phyloP scores from a whole-genome alignment of 306 rosid species.

The Hippophae tibetana region DNA sequence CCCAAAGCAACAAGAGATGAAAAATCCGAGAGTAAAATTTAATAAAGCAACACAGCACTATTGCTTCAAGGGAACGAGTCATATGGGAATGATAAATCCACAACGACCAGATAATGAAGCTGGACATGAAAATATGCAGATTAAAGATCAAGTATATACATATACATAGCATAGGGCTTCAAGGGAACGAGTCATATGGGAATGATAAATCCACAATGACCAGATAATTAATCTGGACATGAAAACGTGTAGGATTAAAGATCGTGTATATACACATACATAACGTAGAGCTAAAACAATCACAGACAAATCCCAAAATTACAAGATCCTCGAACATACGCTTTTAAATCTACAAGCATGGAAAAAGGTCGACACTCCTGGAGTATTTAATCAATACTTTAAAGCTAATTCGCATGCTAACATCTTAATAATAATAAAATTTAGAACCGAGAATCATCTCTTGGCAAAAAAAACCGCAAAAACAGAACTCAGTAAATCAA shows the following conservation, averaged over 20 bases:
- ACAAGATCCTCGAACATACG: too few relatives aligned
- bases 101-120: conserved; percentile 76
- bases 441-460: too few relatives aligned
- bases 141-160: too few relatives aligned
- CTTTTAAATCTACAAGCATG: too few relatives aligned
- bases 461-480: too few relatives aligned
- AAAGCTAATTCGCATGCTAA: too few relatives aligned
- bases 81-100: conserved; percentile 43
- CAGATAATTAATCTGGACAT: conserved; percentile 50
- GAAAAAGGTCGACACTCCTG: too few relatives aligned
- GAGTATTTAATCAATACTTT: too few relatives aligned
- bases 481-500: too few relatives aligned
- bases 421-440: too few relatives aligned
- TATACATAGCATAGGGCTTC: conserved; percentile 30
- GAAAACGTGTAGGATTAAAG: background rate
- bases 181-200: conserved; percentile 78
- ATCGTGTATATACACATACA: background rate
- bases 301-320: background rate
- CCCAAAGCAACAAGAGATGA: conserved; percentile 17
- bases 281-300: background rate
- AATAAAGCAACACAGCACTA: conserved; percentile 39
- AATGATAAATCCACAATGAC: conserved; percentile 53
- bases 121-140: too few relatives aligned
- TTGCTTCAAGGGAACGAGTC: conserved; percentile 96
- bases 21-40: conserved; percentile 4